These are phyloP conservation scores for Fusarium secorum DNA, from an alignment of 2,329 filamentous ascomycete genomes.

Conservation along the genomic window DNA sequence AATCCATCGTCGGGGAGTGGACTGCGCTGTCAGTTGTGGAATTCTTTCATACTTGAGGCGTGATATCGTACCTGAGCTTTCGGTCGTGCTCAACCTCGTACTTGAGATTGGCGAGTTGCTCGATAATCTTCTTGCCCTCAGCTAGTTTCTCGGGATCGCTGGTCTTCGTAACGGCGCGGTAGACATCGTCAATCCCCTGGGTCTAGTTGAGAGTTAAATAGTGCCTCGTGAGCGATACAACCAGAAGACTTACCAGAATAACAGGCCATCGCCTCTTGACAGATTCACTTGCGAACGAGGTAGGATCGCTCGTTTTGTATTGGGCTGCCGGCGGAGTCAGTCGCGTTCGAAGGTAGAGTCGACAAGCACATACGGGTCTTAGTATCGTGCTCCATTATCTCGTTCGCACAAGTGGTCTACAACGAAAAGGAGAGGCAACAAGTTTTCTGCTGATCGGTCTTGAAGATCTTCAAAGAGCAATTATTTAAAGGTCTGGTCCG, in stretches of 20 bases:
- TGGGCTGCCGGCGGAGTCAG: constrained; percentile 62
- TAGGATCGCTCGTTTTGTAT: constrained; percentile 81
- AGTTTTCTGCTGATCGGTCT: constrained; percentile 10
- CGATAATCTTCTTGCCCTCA: constrained; percentile 88
- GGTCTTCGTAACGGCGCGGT: constrained; percentile 70
- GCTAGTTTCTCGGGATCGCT: constrained; percentile 69
- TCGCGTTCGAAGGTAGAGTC: neutral
- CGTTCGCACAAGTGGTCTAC: neutral
- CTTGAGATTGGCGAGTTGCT: constrained; percentile 82
- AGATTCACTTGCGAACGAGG: constrained; percentile 86
- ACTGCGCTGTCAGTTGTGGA: constrained; percentile 55
- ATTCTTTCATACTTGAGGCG: too few relatives aligned
- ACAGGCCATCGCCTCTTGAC: constrained; percentile 91
- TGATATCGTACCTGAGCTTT: constrained; percentile 72
- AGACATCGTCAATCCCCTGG: constrained; percentile 92
- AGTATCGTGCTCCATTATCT: constrained; percentile 72
- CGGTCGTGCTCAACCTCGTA: constrained; percentile 95
- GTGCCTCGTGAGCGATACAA: neutral
- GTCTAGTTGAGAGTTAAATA: constrained; percentile 63
- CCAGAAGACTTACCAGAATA: constrained; percentile 73
- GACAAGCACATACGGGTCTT: constrained; percentile 68
- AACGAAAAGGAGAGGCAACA: neutral
- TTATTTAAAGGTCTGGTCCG: constrained; percentile 1
- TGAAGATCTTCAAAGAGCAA: constrained; percentile 15
- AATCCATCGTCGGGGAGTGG: constrained; percentile 80